Evolutionary conservation across 1,139 yeast species (phyloP).

Genomic region (Sugiyamaella pinicola): DNA sequence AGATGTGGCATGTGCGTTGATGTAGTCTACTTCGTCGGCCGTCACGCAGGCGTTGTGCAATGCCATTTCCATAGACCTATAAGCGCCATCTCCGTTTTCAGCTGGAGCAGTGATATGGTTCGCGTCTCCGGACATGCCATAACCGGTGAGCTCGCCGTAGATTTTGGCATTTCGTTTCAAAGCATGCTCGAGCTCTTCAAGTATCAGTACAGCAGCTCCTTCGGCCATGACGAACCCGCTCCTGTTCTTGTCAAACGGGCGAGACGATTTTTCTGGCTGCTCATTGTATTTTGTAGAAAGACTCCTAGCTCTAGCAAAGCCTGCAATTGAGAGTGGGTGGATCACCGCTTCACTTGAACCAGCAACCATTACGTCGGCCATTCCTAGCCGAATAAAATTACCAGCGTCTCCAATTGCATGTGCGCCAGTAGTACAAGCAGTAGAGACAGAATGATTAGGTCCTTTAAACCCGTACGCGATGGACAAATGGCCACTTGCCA

Average conservation of each 20-base stretch:
- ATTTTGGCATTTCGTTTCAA: constrained; percentile 58
- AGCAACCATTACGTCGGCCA: constrained; percentile 84
- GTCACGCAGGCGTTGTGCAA: constrained; percentile 51
- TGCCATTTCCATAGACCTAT: constrained; percentile 79
- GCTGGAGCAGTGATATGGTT: constrained; percentile 91
- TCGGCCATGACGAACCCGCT: constrained; percentile 93
- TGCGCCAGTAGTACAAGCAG: constrained; percentile 97
- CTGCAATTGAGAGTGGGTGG: constrained; percentile 86
- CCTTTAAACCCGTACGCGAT: constrained; percentile 77
- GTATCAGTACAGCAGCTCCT: constrained; percentile 79
- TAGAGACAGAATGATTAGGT: constrained; percentile 83
- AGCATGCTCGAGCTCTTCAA: constrained; percentile 83
- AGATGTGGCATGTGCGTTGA: constrained; percentile 97
- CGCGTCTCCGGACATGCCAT: constrained; percentile 91
- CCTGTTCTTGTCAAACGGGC: constrained; percentile 83
- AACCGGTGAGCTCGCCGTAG: constrained; percentile 81
- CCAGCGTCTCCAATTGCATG: constrained; percentile 93
- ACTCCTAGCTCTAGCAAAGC: constrained; percentile 88
- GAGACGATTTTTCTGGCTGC: constrained; percentile 64
- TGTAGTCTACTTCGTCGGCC: constrained; percentile 55
- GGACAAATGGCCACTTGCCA: constrained; percentile 94
- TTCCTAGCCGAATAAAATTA: constrained; percentile 74
- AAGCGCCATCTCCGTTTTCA: constrained; percentile 82
- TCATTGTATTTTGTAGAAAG: constrained; percentile 67
- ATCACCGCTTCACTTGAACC: constrained; percentile 91